phyloP scores from a whole-genome alignment of 257 asterid species.

The Penstemon barbatus region DNA sequence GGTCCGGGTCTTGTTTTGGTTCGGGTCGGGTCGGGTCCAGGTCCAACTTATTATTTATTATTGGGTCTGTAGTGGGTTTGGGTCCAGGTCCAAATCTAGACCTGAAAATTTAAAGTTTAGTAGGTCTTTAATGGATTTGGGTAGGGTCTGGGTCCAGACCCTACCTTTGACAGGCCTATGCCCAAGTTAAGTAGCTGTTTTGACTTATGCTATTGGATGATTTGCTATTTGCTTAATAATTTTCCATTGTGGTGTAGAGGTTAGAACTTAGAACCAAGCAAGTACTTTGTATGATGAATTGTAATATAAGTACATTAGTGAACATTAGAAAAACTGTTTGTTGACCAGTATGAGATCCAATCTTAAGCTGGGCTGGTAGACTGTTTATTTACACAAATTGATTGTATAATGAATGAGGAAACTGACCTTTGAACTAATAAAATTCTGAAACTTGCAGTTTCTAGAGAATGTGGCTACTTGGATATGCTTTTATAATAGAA shows the following conservation, averaged over 20 bases:
- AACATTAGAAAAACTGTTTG: background rate
- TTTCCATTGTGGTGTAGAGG: background rate
- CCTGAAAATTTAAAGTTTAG: too few species aligned
- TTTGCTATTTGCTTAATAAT: slow-evolving; percentile 5
- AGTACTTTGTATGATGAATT: background rate
- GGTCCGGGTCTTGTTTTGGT: too few species aligned
- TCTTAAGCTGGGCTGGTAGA: background rate
- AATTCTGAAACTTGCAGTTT: slow-evolving; percentile 63
- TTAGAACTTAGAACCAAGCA: background rate
- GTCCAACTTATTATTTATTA: too few species aligned
- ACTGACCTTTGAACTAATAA: slow-evolving; percentile 7
- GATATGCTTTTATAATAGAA: slow-evolving; percentile 79
- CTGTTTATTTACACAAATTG: slow-evolving; percentile 16
- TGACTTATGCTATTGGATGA: too few species aligned
- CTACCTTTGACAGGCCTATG: too few species aligned
- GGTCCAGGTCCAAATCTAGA: too few species aligned
- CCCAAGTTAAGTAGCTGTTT: too few species aligned
- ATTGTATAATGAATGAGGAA: slow-evolving; percentile 1
- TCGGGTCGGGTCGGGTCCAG: too few species aligned
- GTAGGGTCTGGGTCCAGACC: too few species aligned
- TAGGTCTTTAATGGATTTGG: too few species aligned
- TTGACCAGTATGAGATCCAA: background rate
- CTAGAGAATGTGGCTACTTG: slow-evolving; percentile 98
- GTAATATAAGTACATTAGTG: background rate
- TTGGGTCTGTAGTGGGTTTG: too few species aligned